Base-by-base conservation (phyloP, 2,329 filamentous ascomycete species). In the Dactylellina parvicollis region DNA sequence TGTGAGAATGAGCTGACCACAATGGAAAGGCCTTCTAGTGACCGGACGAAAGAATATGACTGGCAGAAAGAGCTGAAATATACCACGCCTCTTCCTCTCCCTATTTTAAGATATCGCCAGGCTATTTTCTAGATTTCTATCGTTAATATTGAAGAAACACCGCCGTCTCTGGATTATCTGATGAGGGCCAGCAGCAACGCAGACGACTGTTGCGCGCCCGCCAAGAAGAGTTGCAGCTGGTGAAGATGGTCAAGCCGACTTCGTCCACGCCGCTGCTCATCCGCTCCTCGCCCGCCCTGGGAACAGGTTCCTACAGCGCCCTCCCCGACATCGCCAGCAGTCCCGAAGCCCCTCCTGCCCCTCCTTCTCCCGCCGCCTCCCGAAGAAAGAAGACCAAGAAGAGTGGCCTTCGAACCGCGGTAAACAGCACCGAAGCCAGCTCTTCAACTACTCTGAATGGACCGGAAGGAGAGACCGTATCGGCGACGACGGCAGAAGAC, bases 281-380 rank as follows among this genome's bases (percentile, higher is more conserved):
- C 79, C 85, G 86, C 72, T 86, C 86, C 54, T 86, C 86, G 75
- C 86, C 86, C 44, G 85, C 85, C 32, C 84, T 86, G 78, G 86
- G 86, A 65, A 87, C 85, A 34, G 85, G 85, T 20, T 87, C 86
- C 14, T 89, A 89, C 79, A 86, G 87, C 61, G 86, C 85, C 3
- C 82, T 86, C 20, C 86, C 85, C 36, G 82, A 79, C 3, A 79
- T 80, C 59, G 30, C 56, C 38, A 62, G 56, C 66, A 71, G 66
- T 52, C 66, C 66, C 24, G 66, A 71, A n/a, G 42, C 42, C 57
- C 54, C 54, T 36, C 56, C 56, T 28, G 22, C 66, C 28, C 40
- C 60, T 16, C n/a, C 28, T 8, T 28, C 32, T 2, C 20, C 38
- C 14, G 54, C 59, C 4, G 26, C 60, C 4, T 32, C 18, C 9